Evolutionary conservation across 2,329 filamentous ascomycete genomes (phyloP).

Genomic region (Fusarium vanettenii): DNA sequence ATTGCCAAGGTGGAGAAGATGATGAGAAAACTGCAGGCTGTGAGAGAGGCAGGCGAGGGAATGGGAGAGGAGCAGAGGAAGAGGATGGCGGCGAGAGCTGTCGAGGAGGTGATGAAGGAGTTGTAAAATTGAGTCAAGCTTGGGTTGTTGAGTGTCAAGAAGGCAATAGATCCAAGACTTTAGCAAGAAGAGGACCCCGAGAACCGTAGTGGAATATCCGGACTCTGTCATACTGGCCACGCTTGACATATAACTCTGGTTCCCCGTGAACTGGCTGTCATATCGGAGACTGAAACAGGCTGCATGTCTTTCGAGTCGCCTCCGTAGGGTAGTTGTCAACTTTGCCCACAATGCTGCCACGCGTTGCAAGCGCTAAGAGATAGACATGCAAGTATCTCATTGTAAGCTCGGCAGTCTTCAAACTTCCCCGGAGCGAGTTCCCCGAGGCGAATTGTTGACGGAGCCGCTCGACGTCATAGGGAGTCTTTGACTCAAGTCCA

Average conservation of each 20-base stretch:
- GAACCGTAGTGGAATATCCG: background rate
- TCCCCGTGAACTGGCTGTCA: background rate
- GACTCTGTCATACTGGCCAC: background rate
- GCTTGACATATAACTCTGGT: background rate
- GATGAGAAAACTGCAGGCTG: constrained; percentile 73
- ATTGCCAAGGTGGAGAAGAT: constrained; percentile 70
- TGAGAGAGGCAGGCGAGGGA: constrained; percentile 68
- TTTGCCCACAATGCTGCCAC: background rate
- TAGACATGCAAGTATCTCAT: background rate
- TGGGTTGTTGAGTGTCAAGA: background rate
- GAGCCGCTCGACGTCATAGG: background rate
- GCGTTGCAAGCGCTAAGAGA: background rate
- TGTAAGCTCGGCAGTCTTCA: background rate
- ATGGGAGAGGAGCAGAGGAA: constrained; percentile 71
- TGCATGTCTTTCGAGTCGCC: background rate
- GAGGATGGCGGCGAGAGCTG: constrained; percentile 69
- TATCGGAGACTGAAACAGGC: background rate
- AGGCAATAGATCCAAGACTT: background rate
- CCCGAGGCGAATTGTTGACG: background rate
- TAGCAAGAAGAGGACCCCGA: background rate
- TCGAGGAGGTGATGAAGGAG: constrained; percentile 73
- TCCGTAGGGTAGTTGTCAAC: background rate
- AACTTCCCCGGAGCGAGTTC: background rate
- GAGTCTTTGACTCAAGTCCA: background rate
- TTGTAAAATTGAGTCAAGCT: constrained; percentile 46